phyloP scores from a whole-genome alignment of 179 eudicot species.

The Carnegiea gigantea region DNA sequence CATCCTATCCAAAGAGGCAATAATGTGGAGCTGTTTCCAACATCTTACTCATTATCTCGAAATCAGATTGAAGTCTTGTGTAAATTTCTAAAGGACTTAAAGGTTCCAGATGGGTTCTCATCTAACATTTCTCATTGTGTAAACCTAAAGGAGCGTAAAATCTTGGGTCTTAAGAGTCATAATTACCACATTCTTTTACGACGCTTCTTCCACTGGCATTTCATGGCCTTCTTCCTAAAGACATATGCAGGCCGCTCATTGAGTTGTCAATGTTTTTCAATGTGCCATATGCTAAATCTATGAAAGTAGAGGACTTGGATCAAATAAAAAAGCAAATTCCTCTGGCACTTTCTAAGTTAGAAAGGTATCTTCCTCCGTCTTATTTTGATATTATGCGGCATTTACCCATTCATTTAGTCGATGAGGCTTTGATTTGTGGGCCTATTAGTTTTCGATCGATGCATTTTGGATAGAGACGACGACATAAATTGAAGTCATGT shows the following conservation, averaged over 20 bases:
- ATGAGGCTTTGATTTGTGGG: not conserved
- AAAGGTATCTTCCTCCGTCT: not conserved
- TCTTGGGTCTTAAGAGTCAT: no score
- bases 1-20: no score
- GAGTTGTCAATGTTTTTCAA: slow-evolving; percentile 7
- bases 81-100: no score
- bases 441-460: slow-evolving; percentile 1
- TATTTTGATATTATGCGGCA: not conserved
- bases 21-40: no score
- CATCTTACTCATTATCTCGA: no score
- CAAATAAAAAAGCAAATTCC: not conserved
- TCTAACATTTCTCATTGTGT: no score
- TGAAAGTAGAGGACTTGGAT: not conserved
- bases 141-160: no score
- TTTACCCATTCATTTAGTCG: not conserved
- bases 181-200: no score
- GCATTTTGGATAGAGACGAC: not conserved
- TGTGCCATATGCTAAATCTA: not conserved
- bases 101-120: no score
- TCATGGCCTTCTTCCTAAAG: not conserved
- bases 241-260: not conserved
- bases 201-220: not conserved
- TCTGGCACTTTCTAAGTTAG: not conserved
- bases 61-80: no score
- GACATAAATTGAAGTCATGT: not conserved